Base-by-base conservation (phyloP, 176 grass and related monocot species). In the Oryza officinalis region DNA sequence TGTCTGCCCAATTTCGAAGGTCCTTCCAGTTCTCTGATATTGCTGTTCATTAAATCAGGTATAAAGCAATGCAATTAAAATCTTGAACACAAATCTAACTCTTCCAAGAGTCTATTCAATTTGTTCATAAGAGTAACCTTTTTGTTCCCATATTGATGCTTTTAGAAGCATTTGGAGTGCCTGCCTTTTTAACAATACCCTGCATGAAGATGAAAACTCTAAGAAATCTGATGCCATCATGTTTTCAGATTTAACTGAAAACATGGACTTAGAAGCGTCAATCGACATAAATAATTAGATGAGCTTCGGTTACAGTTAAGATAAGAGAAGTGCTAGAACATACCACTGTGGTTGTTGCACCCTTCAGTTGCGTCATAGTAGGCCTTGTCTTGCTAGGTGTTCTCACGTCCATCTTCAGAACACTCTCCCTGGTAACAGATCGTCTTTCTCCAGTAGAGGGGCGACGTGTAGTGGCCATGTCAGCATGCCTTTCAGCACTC, bases 371-470 rank as follows among this genome's bases (percentile, higher is more conserved):
- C 80, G 20, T 63, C 76, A 71, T 43, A 31, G 69, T 50, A 57
- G 65, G 40, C 82, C 46, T 72, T 64, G 41, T 25, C 69, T 78
- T 94, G 59, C 50, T 85, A 75, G 78, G 76, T 0, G 40, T 89
- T 73, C 83, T 85, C 61, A 52, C 63, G 61, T 89, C 84, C 11
- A 23, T 74, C 74, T 81, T 89, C 25, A 60, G 27, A 82, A 65
- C 59, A 86, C 44, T 79, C 72, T 85, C 82, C 75, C 88, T 79
- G 20, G 76, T 84, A 74, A 32, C 13, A 84, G 83, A 12, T 1
- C 23, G 80, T 65, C 80, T 85, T 63, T 94, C 87, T 87, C 86
- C 84, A 72, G 85, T 82, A 84, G 80, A 81, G 13, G 91, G 87
- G 1, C 82, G 82, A 27, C 43, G 66, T 61, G 77, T 69, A 27